Evolutionary conservation across 2,329 filamentous ascomycete species (phyloP), one percentile per base, ranked within the genome.

Genomic region (Penicillium paneum): DNA sequence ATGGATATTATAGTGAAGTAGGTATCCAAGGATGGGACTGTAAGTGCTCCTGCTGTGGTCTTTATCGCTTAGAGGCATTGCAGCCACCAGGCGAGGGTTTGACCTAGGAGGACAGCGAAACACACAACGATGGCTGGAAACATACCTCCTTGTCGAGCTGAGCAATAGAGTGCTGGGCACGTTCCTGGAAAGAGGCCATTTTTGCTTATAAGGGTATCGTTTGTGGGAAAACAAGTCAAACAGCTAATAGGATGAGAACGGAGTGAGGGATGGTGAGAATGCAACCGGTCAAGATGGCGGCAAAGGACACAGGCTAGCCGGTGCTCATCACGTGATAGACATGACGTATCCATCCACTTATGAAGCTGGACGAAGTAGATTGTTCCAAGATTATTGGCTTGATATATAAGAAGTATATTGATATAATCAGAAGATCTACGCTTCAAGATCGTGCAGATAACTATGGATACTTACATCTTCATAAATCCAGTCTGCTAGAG

Each of bases 71-170:
- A 17, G 50, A 11, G n/a, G 24, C 29, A 48, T 39, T 34, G 36
- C 29, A 53, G 28, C 13, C 35, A 34, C 12, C 19, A 42, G 40
- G 49, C 41, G 58, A 61, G 47, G 57, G 56, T 54, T 59, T 36
- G 46, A 61, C 53, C 59, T 56, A 58, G 58, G 46, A 55, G 59
- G 58, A 60, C 56, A 61, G 45, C 55, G 43, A 59, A 61, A 55
- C 59, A 65, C 57, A 44, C 40, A 42, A 62, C 60, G 64, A 58
- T 57, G 56, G 47, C 38, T 43, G 12, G 57, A 61, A 55, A 72
- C 79, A 64, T 72, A 86, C 83, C 81, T 85, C 83, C 76, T 87
- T 87, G 78, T 87, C 84, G 70, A 87, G 82, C 78, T 86, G 83
- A 65, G 82, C 82, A 65, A 87, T 80, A 64, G 83, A 79, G 72